Base-by-base conservation (phyloP, 768 basidiomycete species). In the Sporobolomyces pararoseus region DNA sequence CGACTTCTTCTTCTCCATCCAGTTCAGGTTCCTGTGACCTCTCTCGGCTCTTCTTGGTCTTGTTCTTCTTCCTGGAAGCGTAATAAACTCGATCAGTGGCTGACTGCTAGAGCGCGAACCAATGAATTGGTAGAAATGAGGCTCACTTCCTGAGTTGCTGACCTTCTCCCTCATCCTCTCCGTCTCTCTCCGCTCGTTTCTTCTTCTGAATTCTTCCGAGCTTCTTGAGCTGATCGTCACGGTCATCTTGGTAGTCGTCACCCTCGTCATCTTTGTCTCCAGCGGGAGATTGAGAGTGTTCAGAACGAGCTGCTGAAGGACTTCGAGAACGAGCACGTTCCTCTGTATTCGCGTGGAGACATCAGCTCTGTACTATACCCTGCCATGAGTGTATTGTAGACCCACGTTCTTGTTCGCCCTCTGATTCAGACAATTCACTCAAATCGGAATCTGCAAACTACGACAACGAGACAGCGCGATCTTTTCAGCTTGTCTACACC, bases 381-480 rank as follows among this genome's bases (percentile, higher is more conserved):
- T 42, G 39, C 17, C 39, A 42, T 9, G 39, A n/a, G n/a, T n/a
- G n/a, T n/a, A n/a, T n/a, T 42, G 17, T 9, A 42, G 39, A 39
- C 66, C 21, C 16, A 75, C 76, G 5, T 4, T 60, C 42, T 47
- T 50, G 29, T 21, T 32, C 76, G 13, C 89, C 87, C 71, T 88
- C 88, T 66, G 87, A 86, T 13, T 86, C 86, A 0, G 89, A 91
- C 13, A 91, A 85, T 71, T 94, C 91, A 4, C 63, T 55, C 46
- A 70, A 34, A 7, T 70, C 69, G 0, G 90, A 90, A 75, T 89
- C 89, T 23, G 89, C 90, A 76, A 91, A 92, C 66, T 68, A 62
- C 9, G 25, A 4, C 5, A 3, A 34, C 60, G 23, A n/a, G n/a
- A n/a, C n/a, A n/a, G n/a, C n/a, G n/a, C n/a, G n/a, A n/a, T n/a